phyloP scores from a whole-genome alignment of 2,329 filamentous ascomycete species.

The Colletotrichum graminicola region DNA sequence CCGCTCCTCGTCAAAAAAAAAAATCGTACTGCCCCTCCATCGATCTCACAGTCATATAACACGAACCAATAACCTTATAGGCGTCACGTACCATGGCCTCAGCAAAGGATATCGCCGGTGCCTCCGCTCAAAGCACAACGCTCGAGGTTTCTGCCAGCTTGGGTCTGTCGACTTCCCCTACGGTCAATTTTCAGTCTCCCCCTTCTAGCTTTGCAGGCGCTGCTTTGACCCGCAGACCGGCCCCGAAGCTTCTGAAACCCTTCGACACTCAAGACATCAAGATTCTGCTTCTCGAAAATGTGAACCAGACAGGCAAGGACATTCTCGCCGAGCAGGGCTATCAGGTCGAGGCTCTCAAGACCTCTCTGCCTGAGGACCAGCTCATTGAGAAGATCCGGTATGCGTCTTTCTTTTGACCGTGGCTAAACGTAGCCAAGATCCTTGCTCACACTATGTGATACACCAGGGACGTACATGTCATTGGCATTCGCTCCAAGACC shows the following conservation, averaged over 20 bases:
- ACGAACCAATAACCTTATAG: background rate
- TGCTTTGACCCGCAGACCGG: constrained; percentile 57
- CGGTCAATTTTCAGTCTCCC: constrained; percentile 79
- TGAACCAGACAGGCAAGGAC: constrained; percentile 89
- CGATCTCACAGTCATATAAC: background rate
- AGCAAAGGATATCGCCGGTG: constrained; percentile 62
- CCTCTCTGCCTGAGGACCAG: constrained; percentile 89
- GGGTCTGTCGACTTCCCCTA: constrained; percentile 81
- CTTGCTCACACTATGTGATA: constrained; percentile 43
- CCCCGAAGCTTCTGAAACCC: constrained; percentile 86
- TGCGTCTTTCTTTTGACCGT: constrained; percentile 46
- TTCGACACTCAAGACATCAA: constrained; percentile 98
- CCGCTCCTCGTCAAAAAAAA: constrained; percentile 32
- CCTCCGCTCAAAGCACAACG: constrained; percentile 46
- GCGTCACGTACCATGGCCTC: constrained; percentile 54
- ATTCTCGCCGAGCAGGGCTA: constrained; percentile 90
- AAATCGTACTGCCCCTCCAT: constrained; percentile 32
- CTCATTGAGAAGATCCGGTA: constrained; percentile 97
- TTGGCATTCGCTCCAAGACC: constrained; percentile 98
- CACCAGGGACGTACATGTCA: constrained; percentile 89
- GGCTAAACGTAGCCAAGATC: constrained; percentile 3
- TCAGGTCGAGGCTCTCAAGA: constrained; percentile 93
- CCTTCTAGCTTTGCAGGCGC: constrained; percentile 70
- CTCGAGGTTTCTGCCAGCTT: constrained; percentile 68
- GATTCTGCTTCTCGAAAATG: constrained; percentile 94